Base-by-base conservation (phyloP, 768 basidiomycete genomes). In the Russula abietina region DNA sequence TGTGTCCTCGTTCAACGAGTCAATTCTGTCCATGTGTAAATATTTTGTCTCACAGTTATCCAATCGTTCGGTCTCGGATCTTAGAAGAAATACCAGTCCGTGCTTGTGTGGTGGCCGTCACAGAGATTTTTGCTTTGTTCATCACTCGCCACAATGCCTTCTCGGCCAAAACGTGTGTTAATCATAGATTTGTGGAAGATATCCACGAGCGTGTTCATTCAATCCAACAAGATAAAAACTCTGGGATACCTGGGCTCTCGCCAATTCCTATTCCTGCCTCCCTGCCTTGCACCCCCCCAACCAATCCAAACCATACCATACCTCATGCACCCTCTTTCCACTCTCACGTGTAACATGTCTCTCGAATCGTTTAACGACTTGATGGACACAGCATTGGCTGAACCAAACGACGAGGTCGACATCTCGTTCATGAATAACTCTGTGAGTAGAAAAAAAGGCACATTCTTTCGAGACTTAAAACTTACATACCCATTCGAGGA, bases 391-490 rank as follows among this genome's bases (percentile, higher is more conserved):
- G 12, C 3, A 16, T 16, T n/a, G 39, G 28, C 16, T 33, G n/a
- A n/a, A 36, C 11, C 48, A 28, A 41, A n/a, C 12, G 12, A 19
- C 26, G 7, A 59, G n/a, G 26, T 32, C 28, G 17, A 3, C 57
- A 30, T 28, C 8, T 28, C 49, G n/a, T 39, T 43, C 22, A n/a
- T 24, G n/a, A 45, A 50, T 50, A 50, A 61, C 46, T 32, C 24
- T 24, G 60, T 57, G 24, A 43, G 60, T 61, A 26, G 38, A 17
- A 1, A n/a, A n/a, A n/a, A n/a, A n/a, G n/a, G n/a, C n/a, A n/a
- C n/a, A n/a, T n/a, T n/a, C n/a, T n/a, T n/a, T n/a, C n/a, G n/a
- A n/a, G n/a, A n/a, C n/a, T n/a, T n/a, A n/a, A n/a, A n/a, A n/a
- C n/a, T n/a, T n/a, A n/a, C n/a, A n/a, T n/a, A n/a, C n/a, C n/a